Conservation (phyloP, 164 flowering plant genomes). For the Nelumbo lutea region DNA sequence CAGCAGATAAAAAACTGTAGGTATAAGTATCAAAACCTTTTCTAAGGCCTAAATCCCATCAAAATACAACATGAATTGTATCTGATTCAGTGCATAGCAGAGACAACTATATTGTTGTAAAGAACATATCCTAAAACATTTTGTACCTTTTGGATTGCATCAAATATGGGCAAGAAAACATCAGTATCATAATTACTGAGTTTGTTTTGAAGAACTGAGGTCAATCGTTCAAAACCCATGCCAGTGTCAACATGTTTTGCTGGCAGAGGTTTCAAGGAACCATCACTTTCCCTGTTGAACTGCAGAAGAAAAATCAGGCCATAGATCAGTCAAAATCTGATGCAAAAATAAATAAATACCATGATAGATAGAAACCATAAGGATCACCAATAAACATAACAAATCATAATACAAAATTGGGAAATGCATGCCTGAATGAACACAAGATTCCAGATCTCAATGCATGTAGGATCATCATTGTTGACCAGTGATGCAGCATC, state of each 20-base stretch:
- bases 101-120: no score
- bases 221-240: conserved; percentile 95
- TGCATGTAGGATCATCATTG: conserved; percentile 94
- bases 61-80: no score
- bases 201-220: conserved; percentile 87
- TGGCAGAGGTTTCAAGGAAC: conserved; percentile 82
- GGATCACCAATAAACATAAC: neutral
- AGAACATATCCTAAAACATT: no score
- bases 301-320: conserved; percentile 23
- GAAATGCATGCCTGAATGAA: conserved; percentile 75
- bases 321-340: neutral
- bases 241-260: conserved; percentile 99
- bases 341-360: neutral
- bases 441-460: conserved; percentile 98
- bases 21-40: no score
- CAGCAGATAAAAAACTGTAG: no score
- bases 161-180: conserved; percentile 88
- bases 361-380: neutral
- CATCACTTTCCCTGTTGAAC: conserved; percentile 94
- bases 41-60: no score
- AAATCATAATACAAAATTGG: neutral
- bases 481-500: conserved; percentile 87
- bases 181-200: conserved; percentile 99
- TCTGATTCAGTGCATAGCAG: no score
- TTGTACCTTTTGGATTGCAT: conserved; percentile 71